These are phyloP conservation scores for Erythrophleum ivorense DNA, from an alignment of 331 rosid genomes.

Conservation along the genomic window DNA sequence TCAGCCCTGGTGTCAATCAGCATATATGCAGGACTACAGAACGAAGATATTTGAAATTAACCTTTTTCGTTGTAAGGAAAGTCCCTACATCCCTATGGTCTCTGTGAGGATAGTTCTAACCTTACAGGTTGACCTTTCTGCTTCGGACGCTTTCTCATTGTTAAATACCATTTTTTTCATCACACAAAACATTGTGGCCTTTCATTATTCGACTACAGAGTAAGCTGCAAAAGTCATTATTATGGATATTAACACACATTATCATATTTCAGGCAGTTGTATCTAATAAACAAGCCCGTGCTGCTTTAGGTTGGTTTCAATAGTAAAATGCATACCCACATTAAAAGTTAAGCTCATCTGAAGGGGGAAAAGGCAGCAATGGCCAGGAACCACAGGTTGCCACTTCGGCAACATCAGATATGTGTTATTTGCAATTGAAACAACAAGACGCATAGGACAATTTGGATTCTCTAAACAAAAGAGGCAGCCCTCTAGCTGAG, in stretches of 20 bases:
- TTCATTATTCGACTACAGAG: neutral
- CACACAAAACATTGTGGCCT: neutral
- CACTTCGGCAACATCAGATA: constrained; percentile 41
- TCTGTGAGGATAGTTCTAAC: neutral
- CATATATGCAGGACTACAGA: neutral
- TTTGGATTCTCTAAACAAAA: constrained; percentile 82
- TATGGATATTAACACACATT: neutral
- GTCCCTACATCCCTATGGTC: neutral
- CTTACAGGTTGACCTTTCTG: constrained; percentile 1
- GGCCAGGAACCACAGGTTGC: constrained; percentile 86
- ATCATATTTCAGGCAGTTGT: constrained; percentile 10
- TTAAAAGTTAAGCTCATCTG: constrained; percentile 55
- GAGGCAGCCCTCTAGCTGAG: constrained; percentile 77
- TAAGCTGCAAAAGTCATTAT: neutral
- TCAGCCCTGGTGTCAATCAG: neutral
- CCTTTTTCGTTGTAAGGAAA: constrained; percentile 51
- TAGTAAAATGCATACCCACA: constrained; percentile 17
- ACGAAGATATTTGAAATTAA: constrained; percentile 20
- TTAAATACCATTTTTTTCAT: neutral
- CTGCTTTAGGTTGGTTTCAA: neutral
- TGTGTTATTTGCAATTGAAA: too few species aligned
- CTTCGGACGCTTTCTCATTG: neutral
- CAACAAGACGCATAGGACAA: too few species aligned
- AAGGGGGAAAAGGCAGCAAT: constrained; percentile 87
- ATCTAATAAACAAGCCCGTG: constrained; percentile 8